Base-by-base conservation (phyloP, 2,329 filamentous ascomycete species). In the Beauveria bassiana region DNA sequence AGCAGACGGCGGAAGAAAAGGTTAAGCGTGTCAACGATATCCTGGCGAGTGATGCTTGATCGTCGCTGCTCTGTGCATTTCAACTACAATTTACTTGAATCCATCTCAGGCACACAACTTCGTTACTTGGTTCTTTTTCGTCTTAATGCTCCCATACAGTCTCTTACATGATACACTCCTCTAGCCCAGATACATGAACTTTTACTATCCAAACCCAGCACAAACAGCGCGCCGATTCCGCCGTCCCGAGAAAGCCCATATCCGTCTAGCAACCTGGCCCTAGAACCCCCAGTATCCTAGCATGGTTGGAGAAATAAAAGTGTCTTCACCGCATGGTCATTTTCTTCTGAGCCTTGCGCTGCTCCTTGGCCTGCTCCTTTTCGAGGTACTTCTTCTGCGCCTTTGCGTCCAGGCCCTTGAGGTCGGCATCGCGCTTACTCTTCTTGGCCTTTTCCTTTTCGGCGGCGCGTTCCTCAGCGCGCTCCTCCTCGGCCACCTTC, bases 351-450 rank as follows among this genome's bases (percentile, higher is more conserved):
- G 73, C 73, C 74, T 78, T 82, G 69, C 81, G 81, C 70, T 81
- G 63, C 75, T 89, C 88, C 82, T 88, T 90, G 72, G 91, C 88
- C 68, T 82, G 85, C 80, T 93, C 90, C 75, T 86, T 89, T 68
- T 93, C 90, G 61, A 93, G 81, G 72, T 86, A 93, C 78, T 91
- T 92, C 80, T 90, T 90, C 81, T 93, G 90, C 64, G 89, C 88
- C 75, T 93, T 91, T 61, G 90, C 89, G 69, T 88, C 88, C 69
- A 93, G 82, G 14, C 82, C 82, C 70, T 87, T 89, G 65, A 95
- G 81, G 72, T 93, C 86, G 67, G 87, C 86, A 69, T 97, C 93
- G 59, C 93, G 85, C 83, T 98, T 96, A 70, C 89, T 86, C 79
- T 97, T 96, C 77, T 88, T 93, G 73, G 88, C 79, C 75, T 84